phyloP scores from a whole-genome alignment of 495 filamentous ascomycete genomes.

The Aspergillus panamensis region DNA sequence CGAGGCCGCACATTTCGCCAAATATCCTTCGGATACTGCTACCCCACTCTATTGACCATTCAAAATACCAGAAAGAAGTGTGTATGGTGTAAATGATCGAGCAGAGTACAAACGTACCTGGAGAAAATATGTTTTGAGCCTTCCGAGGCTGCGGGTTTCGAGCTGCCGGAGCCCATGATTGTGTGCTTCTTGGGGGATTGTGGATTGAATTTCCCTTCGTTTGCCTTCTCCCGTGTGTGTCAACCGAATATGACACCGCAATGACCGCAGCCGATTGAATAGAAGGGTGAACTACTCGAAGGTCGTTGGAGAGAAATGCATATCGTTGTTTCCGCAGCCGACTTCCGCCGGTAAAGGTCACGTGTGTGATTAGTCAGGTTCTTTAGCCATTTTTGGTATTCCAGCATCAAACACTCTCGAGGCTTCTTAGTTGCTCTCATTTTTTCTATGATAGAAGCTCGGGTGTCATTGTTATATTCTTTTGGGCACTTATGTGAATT shows the following conservation, averaged over 20 bases:
- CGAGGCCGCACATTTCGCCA: too few species aligned
- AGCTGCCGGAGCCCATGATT: constrained; percentile 51
- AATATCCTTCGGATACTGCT: too few species aligned
- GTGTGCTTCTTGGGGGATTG: constrained; percentile 1
- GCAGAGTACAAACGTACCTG: constrained; percentile 33
- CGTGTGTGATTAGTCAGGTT: constrained; percentile 17
- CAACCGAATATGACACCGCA: constrained; percentile 4
- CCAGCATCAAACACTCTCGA: neutral
- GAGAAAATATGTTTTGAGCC: constrained; percentile 52
- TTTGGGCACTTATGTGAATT: too few species aligned
- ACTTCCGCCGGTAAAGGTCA: constrained; percentile 27
- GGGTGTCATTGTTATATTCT: neutral
- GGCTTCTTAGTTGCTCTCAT: neutral
- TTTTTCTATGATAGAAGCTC: neutral
- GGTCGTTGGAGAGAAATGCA: constrained; percentile 18
- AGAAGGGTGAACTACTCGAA: constrained; percentile 17
- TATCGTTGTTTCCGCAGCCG: constrained; percentile 21
- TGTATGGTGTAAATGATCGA: neutral
- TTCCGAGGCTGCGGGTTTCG: constrained; percentile 49
- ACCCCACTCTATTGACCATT: too few species aligned
- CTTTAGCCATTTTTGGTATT: neutral
- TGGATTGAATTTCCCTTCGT: neutral
- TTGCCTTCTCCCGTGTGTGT: neutral
- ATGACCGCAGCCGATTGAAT: constrained; percentile 3
- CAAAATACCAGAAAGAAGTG: neutral